These are phyloP conservation scores for Hamigera avellanea DNA, from an alignment of 495 filamentous ascomycete genomes.

Conservation along the genomic window DNA sequence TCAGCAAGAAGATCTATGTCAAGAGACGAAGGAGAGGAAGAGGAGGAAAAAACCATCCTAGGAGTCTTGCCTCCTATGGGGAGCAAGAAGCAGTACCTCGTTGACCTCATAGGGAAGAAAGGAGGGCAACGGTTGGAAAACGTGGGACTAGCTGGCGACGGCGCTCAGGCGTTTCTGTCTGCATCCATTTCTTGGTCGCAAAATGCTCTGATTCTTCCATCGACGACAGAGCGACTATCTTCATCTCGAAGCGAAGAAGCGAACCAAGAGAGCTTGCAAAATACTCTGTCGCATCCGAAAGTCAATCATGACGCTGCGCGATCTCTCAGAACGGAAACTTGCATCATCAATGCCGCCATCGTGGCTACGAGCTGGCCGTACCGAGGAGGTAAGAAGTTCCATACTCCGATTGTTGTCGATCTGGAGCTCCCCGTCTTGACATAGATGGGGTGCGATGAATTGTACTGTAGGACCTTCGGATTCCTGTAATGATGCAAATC, in stretches of 20 bases:
- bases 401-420: constrained; percentile 71
- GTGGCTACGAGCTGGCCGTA: constrained; percentile 56
- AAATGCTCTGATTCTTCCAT: too few species aligned
- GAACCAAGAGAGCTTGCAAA: constrained; percentile 4
- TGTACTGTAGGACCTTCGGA: too few species aligned
- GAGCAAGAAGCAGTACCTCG: constrained; percentile 46
- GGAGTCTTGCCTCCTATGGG: constrained; percentile 18
- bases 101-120: constrained; percentile 43
- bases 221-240: too few species aligned
- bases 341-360: constrained; percentile 67
- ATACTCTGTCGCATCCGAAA: constrained; percentile 26
- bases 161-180: too few species aligned
- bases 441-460: too few species aligned
- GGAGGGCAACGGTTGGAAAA: constrained; percentile 31
- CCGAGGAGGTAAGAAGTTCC: constrained; percentile 43
- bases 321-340: constrained; percentile 65
- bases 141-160: constrained; percentile 15
- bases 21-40: neutral
- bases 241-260: constrained; percentile 4
- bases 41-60: constrained; percentile 2
- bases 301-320: too few species aligned
- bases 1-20: constrained; percentile 1
- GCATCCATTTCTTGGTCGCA: too few species aligned
- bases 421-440: constrained; percentile 49
- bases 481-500: too few species aligned